Evolutionary conservation across 208 protist genomes (phyloP).

Genomic region (Sergeia podlipaevii): DNA sequence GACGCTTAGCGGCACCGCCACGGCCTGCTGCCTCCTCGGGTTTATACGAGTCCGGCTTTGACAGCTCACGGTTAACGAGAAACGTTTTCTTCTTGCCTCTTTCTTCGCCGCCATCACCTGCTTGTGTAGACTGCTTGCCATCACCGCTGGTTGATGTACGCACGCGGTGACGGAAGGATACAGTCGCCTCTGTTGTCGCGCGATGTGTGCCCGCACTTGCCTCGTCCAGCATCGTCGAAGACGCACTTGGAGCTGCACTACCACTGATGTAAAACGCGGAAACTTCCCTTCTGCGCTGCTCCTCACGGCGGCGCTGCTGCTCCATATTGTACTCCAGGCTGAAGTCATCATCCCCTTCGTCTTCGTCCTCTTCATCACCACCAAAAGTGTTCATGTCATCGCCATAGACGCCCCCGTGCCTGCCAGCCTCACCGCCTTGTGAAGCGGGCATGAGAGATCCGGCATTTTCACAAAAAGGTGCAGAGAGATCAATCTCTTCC

Average conservation of each 20-base stretch:
- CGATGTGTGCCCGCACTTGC: background rate
- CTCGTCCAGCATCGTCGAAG: constrained; percentile 2
- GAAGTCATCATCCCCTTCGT: constrained; percentile 18
- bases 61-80: constrained; percentile 63
- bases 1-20: constrained; percentile 1
- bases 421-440: constrained; percentile 25
- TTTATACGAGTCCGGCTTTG: constrained; percentile 49
- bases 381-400: background rate
- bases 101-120: background rate
- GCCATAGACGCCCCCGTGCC: constrained; percentile 25
- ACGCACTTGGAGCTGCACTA: too few relatives aligned
- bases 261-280: constrained; percentile 76
- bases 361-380: constrained; percentile 4
- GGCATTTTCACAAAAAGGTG: constrained; percentile 59
- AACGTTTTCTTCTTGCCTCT: constrained; percentile 16
- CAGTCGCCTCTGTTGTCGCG: background rate
- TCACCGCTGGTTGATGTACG: background rate
- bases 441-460: constrained; percentile 40
- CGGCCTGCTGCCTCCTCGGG: constrained; percentile 13
- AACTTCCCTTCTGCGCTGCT: constrained; percentile 50
- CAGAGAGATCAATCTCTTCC: constrained; percentile 45
- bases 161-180: background rate
- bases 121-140: background rate
- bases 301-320: constrained; percentile 35
- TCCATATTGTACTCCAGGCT: constrained; percentile 43